Evolutionary conservation across 2,329 filamentous ascomycete species (phyloP), one percentile per base, ranked within the genome.

Genomic region (Pezicula neosporulosa): DNA sequence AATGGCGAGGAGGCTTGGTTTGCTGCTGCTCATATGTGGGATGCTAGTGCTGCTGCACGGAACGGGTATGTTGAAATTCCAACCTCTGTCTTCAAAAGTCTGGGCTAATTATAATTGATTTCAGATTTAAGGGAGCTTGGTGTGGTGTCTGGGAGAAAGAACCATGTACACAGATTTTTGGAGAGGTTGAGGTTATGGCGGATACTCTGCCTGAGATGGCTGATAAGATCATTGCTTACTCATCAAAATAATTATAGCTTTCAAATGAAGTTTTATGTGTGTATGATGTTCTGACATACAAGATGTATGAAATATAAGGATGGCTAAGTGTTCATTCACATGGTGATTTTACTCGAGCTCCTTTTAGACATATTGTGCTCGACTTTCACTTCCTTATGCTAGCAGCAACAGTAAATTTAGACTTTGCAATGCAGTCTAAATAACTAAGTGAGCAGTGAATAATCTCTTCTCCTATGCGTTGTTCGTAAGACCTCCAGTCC

Each of bases 11-110:
- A 74, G 54, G 70, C 71, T 36, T 82, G 78, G 78, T 83, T 81
- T 63, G 79, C 77, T 1, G 78, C 79, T 1, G 80, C 77, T 35
- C 78, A 82, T 64, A 76, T 77, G 69, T 82, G 78, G 80, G 78
- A 82, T 66, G 77, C 78, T 4, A 69, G 70, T 18, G 75, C 77
- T 8, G 77, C 78, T 6, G 69, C 68, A 44, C 69, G 67, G 48
- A 70, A 69, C 16, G 77, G 77, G 56, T 67, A 54, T 55, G 61
- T 60, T 27, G 10, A 12, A 30, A 8, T 44, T 18, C 3, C n/a
- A 18, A 6, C 4, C 7, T 6, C 42, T 47, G 27, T 50, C 44
- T 39, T 28, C 37, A 5, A 27, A 6, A 9, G 5, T 33, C 6
- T 13, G 21, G 36, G 18, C 41, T 35, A 35, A 21, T 18, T 6